Base-by-base conservation (phyloP, 441 rosid genomes). In the Adansonia gregorii region DNA sequence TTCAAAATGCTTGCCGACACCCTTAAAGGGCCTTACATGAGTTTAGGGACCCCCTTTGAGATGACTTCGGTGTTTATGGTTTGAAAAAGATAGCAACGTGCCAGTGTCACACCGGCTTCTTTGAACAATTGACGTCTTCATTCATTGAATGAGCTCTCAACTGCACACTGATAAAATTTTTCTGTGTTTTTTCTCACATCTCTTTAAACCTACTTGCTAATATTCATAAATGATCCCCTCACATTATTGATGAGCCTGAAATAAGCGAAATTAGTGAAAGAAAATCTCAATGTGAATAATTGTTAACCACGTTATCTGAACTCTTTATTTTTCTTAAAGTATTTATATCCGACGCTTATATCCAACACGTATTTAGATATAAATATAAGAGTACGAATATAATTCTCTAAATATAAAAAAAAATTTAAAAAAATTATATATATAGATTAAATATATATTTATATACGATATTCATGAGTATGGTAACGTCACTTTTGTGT, bases 21-120 rank as follows among this genome's bases (percentile, higher is more conserved):
- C 14, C 31, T 87, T 84, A 85, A 79, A 80, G 52, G 52, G 78
- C 55, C 8, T 87, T 89, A 85, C 90, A 81, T 83, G 85, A 82
- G 79, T 73, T 22, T 73, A 72, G 83, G 87, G 85, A 70, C 85
- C 88, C 78, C 73, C 19, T 54, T 52, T 54, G 20, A 54, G 19
- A n/a, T 15, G 20, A 54, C 58, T 4, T 54, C 27, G 27, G 51
- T 9, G 51, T 46, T 15, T 73, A 4, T 17, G 54, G 72, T 20
- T 54, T 76, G 86, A 69, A 78, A 68, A 77, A 35, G 79, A 79
- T 54, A 15, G 20, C 15, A 20, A 14, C 82, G 0, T 79, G 67
- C 74, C 31, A 46, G 0, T 24, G 27, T 24, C 56, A 52, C 78
- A 52, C 52, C 41, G 10, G 71, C 78, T 70, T 45, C 54, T 45